phyloP scores from a whole-genome alignment of 1,284 basidiomycete species.

The Rhodotorula sp. region DNA sequence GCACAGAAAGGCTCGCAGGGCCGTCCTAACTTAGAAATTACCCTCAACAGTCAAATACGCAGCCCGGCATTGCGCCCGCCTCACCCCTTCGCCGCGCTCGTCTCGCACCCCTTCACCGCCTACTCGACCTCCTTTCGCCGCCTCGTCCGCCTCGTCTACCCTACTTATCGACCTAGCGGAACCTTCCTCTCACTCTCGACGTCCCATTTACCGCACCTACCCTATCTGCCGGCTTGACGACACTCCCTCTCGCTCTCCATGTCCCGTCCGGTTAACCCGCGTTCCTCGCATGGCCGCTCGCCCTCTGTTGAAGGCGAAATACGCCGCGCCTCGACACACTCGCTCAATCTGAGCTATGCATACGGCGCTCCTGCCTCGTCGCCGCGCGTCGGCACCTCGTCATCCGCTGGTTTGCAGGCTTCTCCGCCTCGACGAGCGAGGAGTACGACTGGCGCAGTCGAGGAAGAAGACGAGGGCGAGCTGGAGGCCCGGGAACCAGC shows the following conservation, averaged over 20 bases:
- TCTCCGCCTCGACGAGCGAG: neutral
- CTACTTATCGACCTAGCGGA: too few species aligned
- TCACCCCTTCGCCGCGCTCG: too few species aligned
- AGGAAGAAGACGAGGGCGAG: constrained; percentile 42
- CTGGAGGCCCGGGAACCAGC: constrained; percentile 38
- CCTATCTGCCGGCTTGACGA: too few species aligned
- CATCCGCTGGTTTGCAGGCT: neutral
- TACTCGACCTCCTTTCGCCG: too few species aligned
- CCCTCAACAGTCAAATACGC: too few species aligned
- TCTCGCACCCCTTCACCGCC: too few species aligned
- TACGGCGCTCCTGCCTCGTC: constrained; percentile 28
- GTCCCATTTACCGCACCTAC: neutral
- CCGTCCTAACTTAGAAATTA: too few species aligned
- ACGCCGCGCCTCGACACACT: constrained; percentile 17
- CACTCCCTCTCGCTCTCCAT: neutral
- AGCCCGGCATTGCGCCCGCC: too few species aligned
- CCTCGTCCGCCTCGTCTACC: too few species aligned
- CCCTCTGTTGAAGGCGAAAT: constrained; percentile 6
- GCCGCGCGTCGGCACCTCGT: neutral
- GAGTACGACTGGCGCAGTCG: neutral
- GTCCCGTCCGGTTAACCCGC: neutral
- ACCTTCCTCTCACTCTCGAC: neutral
- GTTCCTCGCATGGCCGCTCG: neutral
- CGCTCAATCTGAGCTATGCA: constrained; percentile 18
- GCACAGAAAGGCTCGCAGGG: too few species aligned